Evolutionary conservation across 352 stramenopile genomes (phyloP).

Genomic region (Pythium folliculosum): DNA sequence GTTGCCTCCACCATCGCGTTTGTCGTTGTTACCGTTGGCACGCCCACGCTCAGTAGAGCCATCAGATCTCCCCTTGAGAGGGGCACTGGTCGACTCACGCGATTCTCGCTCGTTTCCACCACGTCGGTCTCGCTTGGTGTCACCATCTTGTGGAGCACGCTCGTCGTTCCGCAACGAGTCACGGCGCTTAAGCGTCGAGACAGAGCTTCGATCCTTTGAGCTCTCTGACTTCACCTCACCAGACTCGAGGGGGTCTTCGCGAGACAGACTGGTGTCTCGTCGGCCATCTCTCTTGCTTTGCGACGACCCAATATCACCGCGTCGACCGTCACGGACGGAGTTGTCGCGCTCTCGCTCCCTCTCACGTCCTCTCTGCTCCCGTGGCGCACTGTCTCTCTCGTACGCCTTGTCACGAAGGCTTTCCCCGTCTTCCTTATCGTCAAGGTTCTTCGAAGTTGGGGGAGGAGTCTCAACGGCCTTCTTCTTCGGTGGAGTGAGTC

Average conservation of each 20-base stretch:
- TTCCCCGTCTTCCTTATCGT: slow-evolving; percentile 32
- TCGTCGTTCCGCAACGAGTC: slow-evolving; percentile 22
- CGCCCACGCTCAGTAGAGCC: slow-evolving; percentile 17
- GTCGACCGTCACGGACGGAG: slow-evolving; percentile 10
- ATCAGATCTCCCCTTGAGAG: slow-evolving; percentile 16
- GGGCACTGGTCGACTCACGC: neutral
- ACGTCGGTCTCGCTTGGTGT: slow-evolving; percentile 25
- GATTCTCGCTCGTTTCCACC: slow-evolving; percentile 24
- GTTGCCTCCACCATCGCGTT: slow-evolving; percentile 19
- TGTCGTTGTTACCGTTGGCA: slow-evolving; percentile 10
- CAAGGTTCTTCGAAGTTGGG: slow-evolving; percentile 26
- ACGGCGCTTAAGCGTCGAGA: slow-evolving; percentile 22
- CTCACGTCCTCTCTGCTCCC: slow-evolving; percentile 7
- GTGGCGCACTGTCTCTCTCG: slow-evolving; percentile 1
- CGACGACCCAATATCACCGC: slow-evolving; percentile 23
- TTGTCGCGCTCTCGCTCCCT: slow-evolving; percentile 11
- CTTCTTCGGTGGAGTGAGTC: slow-evolving; percentile 29
- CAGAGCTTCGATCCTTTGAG: slow-evolving; percentile 13
- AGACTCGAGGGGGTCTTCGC: slow-evolving; percentile 27
- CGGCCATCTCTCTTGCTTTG: slow-evolving; percentile 16
- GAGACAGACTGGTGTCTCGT: slow-evolving; percentile 14
- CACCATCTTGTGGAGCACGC: slow-evolving; percentile 4
- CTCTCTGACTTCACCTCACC: slow-evolving; percentile 27
- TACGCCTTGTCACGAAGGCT: slow-evolving; percentile 14
- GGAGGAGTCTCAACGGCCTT: slow-evolving; percentile 13